Evolutionary conservation across 2,329 filamentous ascomycete species (phyloP), one percentile per base, ranked within the genome.

Genomic region (Paracorniculantispora psalliotae): DNA sequence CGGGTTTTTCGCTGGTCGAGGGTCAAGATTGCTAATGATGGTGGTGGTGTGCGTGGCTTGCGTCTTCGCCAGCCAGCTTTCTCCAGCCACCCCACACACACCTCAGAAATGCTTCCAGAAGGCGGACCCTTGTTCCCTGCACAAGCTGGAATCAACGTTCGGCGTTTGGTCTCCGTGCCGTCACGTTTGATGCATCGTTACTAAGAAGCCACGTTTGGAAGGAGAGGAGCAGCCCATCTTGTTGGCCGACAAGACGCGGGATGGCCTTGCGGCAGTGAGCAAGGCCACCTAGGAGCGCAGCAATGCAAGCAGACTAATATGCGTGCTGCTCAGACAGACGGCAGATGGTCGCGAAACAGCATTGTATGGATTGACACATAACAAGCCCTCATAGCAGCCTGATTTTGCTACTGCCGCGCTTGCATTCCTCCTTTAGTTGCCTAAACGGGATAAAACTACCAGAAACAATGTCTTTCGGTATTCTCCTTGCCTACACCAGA

Each of bases 41-140:
- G 44, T 49, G 46, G 44, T 50, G 54, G 54, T 33, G 35, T 57
- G 54, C 25, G n/a, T 26, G 33, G 15, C 19, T n/a, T 23, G 15
- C 12, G 28, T 47, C 43, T 35, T 30, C 25, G 5, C 37, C 19
- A 23, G 52, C 39, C 28, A 30, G 28, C 23, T 19, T 12, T 56
- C 28, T 48, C 54, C 43, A 48, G 15, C 26, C 10, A n/a, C 43
- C 17, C 15, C 43, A 48, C 54, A 57, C 44, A 48, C 44, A 43
- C 26, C 25, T 28, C 51, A 48, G 28, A 28, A 56, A 37, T 47
- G 28, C 53, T 56, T 56, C 53, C 43, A 56, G 53, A 56, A 56
- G 43, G 30, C 53, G n/a, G 54, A 50, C n/a, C 54, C 54, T 17
- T 49, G 54, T 43, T 49, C 54, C 54, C 46, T 57, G 54, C 46